phyloP scores from a whole-genome alignment of 2,329 filamentous ascomycete species.

The Pochonia chlamydosporia region DNA sequence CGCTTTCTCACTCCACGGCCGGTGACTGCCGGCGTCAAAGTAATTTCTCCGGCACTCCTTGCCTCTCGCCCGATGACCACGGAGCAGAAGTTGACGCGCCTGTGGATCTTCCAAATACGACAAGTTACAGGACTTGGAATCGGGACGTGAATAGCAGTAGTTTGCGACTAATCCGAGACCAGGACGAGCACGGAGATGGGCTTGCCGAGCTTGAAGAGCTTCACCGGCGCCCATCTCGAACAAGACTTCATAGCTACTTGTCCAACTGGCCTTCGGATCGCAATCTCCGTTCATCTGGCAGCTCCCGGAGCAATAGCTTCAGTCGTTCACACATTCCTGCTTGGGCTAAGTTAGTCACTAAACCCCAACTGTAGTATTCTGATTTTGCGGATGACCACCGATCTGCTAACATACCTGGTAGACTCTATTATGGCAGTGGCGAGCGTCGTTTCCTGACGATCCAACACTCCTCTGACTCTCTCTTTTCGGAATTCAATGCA shows the following conservation, averaged over 20 bases:
- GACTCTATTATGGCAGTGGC: slow-evolving; percentile 66
- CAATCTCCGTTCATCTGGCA: slow-evolving; percentile 46
- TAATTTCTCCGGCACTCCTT: not conserved
- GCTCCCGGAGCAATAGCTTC: slow-evolving; percentile 42
- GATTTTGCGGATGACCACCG: not conserved
- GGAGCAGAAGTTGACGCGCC: not conserved
- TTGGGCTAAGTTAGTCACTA: slow-evolving; percentile 43
- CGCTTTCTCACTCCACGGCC: slow-evolving; percentile 37
- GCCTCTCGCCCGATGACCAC: not conserved
- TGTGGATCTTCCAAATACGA: slow-evolving; percentile 43
- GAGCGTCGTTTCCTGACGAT: slow-evolving; percentile 47
- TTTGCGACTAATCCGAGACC: slow-evolving; percentile 44
- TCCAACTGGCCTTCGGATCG: slow-evolving; percentile 44
- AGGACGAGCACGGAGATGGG: slow-evolving; percentile 60
- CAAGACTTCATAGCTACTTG: slow-evolving; percentile 46
- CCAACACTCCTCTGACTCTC: slow-evolving; percentile 37
- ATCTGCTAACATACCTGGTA: slow-evolving; percentile 20
- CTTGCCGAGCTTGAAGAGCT: slow-evolving; percentile 53
- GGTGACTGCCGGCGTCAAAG: slow-evolving; percentile 43
- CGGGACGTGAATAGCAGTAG: slow-evolving; percentile 29
- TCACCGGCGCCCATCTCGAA: slow-evolving; percentile 46
- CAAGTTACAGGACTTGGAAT: slow-evolving; percentile 32
- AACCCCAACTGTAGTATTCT: slow-evolving; percentile 9
- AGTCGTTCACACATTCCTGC: slow-evolving; percentile 40
- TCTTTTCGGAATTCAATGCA: slow-evolving; percentile 41